These are phyloP conservation scores for Tetragonia tetragonoides DNA, from an alignment of 148 eudicot genomes.

Conservation along the genomic window DNA sequence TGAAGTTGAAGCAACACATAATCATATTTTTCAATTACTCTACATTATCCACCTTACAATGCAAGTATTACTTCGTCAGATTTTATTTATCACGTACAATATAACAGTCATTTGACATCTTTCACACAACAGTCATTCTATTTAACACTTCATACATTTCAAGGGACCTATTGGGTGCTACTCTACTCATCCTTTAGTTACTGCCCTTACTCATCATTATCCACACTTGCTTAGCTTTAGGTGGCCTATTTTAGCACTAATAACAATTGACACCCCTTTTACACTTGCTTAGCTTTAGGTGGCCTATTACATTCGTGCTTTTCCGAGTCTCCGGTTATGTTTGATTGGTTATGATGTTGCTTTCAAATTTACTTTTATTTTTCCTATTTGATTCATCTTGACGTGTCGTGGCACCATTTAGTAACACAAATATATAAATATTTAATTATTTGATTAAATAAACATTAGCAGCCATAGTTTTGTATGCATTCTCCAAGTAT, in stretches of 20 bases:
- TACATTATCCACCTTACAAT: slow-evolving; percentile 24
- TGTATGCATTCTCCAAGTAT: slow-evolving; percentile 15
- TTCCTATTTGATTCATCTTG: neutral
- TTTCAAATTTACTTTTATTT: slow-evolving; percentile 6
- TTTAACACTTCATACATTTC: slow-evolving; percentile 2
- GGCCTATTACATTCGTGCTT: slow-evolving; percentile 5
- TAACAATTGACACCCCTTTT: neutral
- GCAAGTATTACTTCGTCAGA: neutral
- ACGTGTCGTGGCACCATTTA: slow-evolving; percentile 25
- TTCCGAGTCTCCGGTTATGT: neutral
- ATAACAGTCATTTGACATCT: no score
- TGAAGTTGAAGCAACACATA: neutral
- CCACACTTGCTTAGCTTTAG: neutral
- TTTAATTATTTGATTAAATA: neutral
- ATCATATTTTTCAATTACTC: slow-evolving; percentile 8
- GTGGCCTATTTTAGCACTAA: slow-evolving; percentile 1
- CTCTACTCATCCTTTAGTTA: slow-evolving; percentile 17
- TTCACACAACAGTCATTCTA: slow-evolving; percentile 1
- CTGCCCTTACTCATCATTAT: slow-evolving; percentile 19
- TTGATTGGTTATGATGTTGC: slow-evolving; percentile 25
- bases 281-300: neutral
- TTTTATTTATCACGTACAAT: no score
- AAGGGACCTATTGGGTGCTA: slow-evolving; percentile 14
- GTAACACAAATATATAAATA: neutral
- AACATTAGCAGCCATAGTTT: slow-evolving; percentile 31